phyloP scores from a whole-genome alignment of 352 stramenopile species.

The Phytophthora idaei region DNA sequence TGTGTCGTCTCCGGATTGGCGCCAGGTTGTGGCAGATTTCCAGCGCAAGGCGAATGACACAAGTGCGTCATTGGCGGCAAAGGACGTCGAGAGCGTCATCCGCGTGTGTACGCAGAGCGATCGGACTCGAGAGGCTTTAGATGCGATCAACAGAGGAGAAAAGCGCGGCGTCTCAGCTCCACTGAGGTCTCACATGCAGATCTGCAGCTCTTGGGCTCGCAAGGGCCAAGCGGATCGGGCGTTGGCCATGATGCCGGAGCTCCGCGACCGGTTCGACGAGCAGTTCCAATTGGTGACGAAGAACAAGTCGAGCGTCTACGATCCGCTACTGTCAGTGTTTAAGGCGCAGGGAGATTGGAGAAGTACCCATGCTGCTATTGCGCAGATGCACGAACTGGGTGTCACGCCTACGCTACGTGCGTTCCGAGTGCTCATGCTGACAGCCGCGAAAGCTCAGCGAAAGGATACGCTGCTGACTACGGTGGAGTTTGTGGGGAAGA shows the following conservation, averaged over 20 bases:
- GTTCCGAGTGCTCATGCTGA: conserved; percentile 70
- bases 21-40: conserved; percentile 50
- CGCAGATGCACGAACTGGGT: conserved; percentile 67
- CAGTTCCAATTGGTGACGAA: conserved; percentile 24
- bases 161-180: conserved; percentile 42
- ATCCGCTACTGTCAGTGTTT: conserved; percentile 59
- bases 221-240: conserved; percentile 57
- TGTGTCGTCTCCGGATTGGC: conserved; percentile 42
- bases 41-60: conserved; percentile 39
- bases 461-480: conserved; percentile 57
- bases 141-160: conserved; percentile 45
- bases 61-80: conserved; percentile 10
- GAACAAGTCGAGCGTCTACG: conserved; percentile 39
- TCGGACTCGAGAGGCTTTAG: conserved; percentile 59
- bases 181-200: conserved; percentile 45
- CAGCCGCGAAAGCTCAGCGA: conserved; percentile 47
- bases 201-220: conserved; percentile 52
- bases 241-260: conserved; percentile 42
- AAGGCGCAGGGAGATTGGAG: conserved; percentile 71
- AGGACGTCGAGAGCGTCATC: conserved; percentile 44
- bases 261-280: conserved; percentile 26
- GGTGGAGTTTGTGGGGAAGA: conserved; percentile 49
- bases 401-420: conserved; percentile 54
- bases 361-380: conserved; percentile 52
- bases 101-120: conserved; percentile 48